phyloP scores from a whole-genome alignment of 805 yeast species.

The Hanseniaspora hatyaiensis region DNA sequence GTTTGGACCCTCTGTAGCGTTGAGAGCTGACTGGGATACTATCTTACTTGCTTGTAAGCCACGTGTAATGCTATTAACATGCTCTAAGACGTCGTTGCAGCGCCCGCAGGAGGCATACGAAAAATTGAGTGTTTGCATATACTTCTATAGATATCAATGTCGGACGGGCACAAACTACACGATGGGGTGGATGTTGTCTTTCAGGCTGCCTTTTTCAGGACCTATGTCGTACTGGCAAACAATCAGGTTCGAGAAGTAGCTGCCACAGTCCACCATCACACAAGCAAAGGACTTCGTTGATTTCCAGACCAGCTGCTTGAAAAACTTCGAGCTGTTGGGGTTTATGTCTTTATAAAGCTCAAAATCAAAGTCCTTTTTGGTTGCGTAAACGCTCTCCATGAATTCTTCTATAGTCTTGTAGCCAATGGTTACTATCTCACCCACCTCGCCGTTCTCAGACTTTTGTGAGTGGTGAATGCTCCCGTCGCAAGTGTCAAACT shows the following conservation, averaged over 20 bases:
- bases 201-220: background rate
- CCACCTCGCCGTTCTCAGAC: constrained; percentile 41
- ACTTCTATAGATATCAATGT: too few relatives aligned
- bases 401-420: constrained; percentile 27
- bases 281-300: constrained; percentile 55
- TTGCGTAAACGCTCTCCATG: constrained; percentile 4
- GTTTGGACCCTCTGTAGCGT: too few relatives aligned
- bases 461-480: constrained; percentile 43
- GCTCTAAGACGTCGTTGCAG: too few relatives aligned
- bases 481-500: constrained; percentile 43
- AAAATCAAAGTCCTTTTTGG: constrained; percentile 2
- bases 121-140: background rate
- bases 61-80: too few relatives aligned
- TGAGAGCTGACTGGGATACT: too few relatives aligned
- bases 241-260: constrained; percentile 42
- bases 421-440: constrained; percentile 77
- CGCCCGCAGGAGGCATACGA: background rate
- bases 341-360: constrained; percentile 35
- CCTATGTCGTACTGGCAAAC: constrained; percentile 49
- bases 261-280: constrained; percentile 48
- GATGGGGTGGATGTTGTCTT: constrained; percentile 6
- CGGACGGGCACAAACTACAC: background rate
- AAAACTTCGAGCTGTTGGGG: constrained; percentile 61
- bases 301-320: constrained; percentile 72
- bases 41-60: too few relatives aligned